Base-by-base conservation (phyloP, 208 protist genomes). In the Spongospora subterranea region DNA sequence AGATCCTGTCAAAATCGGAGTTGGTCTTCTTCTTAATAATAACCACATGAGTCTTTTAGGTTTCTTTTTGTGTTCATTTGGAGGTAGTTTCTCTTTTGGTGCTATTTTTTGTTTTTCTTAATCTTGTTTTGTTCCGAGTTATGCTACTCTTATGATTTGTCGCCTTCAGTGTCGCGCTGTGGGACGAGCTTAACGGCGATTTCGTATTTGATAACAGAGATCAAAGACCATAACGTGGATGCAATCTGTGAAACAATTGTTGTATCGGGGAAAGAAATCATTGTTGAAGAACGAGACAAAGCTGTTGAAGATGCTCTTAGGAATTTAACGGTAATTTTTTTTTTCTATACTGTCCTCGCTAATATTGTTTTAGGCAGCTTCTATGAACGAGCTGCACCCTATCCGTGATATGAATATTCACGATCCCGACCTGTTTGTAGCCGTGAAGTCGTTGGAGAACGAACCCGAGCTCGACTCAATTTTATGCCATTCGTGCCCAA, bases 331-430 rank as follows among this genome's bases (percentile, higher is more conserved):
- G 17, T 40, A 43, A 43, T 35, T 6, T 20, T 82, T n/a, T 6
- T 20, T 82, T 39, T 35, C 35, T 20, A 43, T 43, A 82, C 71
- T n/a, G 35, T 43, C 40, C 71, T 29, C 29, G 17, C 54, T 65
- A 65, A 65, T 65, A 29, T 65, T 17, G 17, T 65, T 65, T 32
- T 65, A 32, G 54, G 17, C 17, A 29, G 54, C 54, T 32, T 29
- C 29, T 29, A 65, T 32, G 20, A 65, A 82, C 11, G 71, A 82
- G n/a, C n/a, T 82, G 71, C 71, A 82, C 71, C 71, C 71, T 6
- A 82, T 6, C n/a, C 71, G 71, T 82, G 71, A 82, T 82, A 82
- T 82, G 71, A 82, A 82, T 6, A 35, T 82, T 35, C 6, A 35
- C 6, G 71, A 82, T 17, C 6, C 35, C 35, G 71, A 82, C 35